Evolutionary conservation across 2,329 filamentous ascomycete genomes (phyloP).

Genomic region (Hypoxylon sp.): DNA sequence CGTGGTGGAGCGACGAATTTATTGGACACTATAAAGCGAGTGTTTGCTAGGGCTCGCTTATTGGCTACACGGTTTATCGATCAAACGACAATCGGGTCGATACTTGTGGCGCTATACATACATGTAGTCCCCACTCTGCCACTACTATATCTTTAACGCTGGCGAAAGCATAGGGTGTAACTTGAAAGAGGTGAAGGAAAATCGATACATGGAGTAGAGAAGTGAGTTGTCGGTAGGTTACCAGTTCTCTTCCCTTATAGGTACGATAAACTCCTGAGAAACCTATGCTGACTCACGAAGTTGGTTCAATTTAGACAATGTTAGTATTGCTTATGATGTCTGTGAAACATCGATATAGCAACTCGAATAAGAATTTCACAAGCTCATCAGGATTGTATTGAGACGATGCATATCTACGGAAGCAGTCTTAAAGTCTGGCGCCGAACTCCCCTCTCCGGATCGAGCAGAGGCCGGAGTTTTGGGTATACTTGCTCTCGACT

Average conservation of each 20-base stretch:
- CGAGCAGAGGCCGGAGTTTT: background rate
- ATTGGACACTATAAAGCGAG: background rate
- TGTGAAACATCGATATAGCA: background rate
- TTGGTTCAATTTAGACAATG: background rate
- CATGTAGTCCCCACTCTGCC: background rate
- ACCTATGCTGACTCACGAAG: too few species aligned
- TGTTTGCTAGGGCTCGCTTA: background rate
- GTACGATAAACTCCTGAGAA: too few species aligned
- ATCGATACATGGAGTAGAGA: background rate
- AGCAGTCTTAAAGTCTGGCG: slow-evolving; percentile 9
- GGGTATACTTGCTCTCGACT: slow-evolving; percentile 14
- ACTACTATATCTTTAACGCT: too few species aligned
- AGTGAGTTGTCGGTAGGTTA: too few species aligned
- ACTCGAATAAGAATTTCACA: slow-evolving; percentile 2
- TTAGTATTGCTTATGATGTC: background rate
- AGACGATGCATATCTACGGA: slow-evolving; percentile 26
- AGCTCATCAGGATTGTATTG: slow-evolving; percentile 28
- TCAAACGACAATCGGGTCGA: background rate
- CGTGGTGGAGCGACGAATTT: background rate
- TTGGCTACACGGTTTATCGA: background rate
- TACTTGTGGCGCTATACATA: too few species aligned
- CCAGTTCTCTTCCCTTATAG: too few species aligned
- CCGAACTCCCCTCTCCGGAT: slow-evolving; percentile 7
- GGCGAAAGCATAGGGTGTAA: too few species aligned
- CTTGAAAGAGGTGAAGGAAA: background rate